Conservation (phyloP, 805 yeast genomes). For the Suhomyces sp. region DNA sequence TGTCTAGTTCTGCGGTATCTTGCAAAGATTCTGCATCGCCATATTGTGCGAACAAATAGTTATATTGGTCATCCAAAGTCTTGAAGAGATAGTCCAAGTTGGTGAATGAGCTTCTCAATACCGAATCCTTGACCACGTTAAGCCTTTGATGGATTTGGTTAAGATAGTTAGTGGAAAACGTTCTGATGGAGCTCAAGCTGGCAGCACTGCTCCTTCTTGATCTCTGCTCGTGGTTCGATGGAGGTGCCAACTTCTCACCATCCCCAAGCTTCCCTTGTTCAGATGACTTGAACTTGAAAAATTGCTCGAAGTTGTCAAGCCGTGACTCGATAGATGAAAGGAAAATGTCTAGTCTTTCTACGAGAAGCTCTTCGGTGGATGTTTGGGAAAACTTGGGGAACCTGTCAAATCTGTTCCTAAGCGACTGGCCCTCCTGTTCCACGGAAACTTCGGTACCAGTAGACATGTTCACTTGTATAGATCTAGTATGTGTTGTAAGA, state of each 20-base stretch:
- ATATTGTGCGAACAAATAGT: slow-evolving; percentile 24
- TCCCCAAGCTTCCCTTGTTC: slow-evolving; percentile 3
- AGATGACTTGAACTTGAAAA: slow-evolving; percentile 29
- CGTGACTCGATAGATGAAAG: slow-evolving; percentile 42
- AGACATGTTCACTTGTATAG: background rate
- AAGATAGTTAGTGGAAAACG: slow-evolving; percentile 31
- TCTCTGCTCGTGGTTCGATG: background rate
- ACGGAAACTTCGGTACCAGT: background rate
- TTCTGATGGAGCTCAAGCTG: slow-evolving; percentile 25
- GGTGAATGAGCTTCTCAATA: slow-evolving; percentile 33
- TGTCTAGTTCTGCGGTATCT: slow-evolving; percentile 6
- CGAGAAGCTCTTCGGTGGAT: slow-evolving; percentile 36
- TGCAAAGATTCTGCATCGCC: background rate
- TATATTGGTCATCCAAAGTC: slow-evolving; percentile 41
- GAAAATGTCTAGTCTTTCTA: slow-evolving; percentile 40
- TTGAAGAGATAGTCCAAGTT: slow-evolving; percentile 39
- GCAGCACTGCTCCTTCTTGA: slow-evolving; percentile 29
- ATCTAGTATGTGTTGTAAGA: background rate
- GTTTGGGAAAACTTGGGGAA: background rate
- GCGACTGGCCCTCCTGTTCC: background rate
- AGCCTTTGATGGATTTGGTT: slow-evolving; percentile 36
- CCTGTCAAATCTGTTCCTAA: slow-evolving; percentile 10
- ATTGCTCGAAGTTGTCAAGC: slow-evolving; percentile 38
- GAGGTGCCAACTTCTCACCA: background rate
- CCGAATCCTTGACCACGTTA: slow-evolving; percentile 32